These are phyloP conservation scores for Kwoniella dendrophila DNA, from an alignment of 768 basidiomycete genomes.

Conservation along the genomic window DNA sequence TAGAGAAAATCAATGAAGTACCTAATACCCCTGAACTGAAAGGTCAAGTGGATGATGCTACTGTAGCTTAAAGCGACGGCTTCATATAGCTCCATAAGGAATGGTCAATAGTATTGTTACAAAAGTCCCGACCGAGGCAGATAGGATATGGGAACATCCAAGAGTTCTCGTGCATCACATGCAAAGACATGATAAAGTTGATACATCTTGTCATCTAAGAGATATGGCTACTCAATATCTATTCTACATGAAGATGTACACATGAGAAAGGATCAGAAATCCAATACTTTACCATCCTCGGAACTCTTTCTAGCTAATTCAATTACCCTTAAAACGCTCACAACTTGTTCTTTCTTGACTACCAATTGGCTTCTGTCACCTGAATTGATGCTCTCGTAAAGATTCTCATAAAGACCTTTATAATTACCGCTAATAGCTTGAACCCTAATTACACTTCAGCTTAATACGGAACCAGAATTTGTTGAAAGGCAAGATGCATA, in stretches of 20 bases:
- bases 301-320: conserved; percentile 73
- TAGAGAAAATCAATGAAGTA: conserved; percentile 36
- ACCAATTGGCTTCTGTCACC: conserved; percentile 53
- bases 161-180: too few species aligned
- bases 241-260: neutral
- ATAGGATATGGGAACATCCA: too few species aligned
- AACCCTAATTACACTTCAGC: conserved; percentile 1
- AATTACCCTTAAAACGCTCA: conserved; percentile 72
- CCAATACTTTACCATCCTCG: conserved; percentile 60
- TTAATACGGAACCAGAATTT: neutral
- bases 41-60: neutral
- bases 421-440: conserved; percentile 39
- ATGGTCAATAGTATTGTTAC: too few species aligned
- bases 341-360: conserved; percentile 75
- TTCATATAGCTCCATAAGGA: too few species aligned
- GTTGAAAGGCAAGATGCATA: neutral
- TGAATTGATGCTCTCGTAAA: conserved; percentile 41
- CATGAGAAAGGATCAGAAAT: conserved; percentile 5
- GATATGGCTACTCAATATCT: too few species aligned
- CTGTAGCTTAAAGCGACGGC: neutral
- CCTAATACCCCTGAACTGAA: conserved; percentile 37
- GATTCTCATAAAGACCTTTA: conserved; percentile 43
- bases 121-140: too few species aligned
- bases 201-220: too few species aligned
- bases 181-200: too few species aligned